Base-by-base conservation (phyloP, 2,329 filamentous ascomycete species). In the Penicillium sp. region DNA sequence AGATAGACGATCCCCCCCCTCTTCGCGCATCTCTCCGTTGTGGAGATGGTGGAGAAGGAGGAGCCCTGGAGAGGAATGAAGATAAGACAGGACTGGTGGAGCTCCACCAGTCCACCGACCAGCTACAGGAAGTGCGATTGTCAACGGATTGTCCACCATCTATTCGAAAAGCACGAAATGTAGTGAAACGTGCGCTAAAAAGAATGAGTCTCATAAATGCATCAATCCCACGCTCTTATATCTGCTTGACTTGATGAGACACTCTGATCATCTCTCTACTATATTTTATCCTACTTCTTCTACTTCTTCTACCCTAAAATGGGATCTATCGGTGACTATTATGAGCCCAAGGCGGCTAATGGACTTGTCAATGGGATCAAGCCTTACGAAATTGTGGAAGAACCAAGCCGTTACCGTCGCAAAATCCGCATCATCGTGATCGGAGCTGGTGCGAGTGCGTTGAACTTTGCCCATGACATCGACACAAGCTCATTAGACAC, bases 391-490 rank as follows among this genome's bases (percentile, higher is more conserved):
- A 54, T 63, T 5, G 27, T 58, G 27, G 61, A 63, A 40, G 12
- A 62, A 12, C 47, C 59, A 27, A 61, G 59, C 13, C 47, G 59
- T 13, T 27, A 23, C n/a, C 27, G 42, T 12, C 50, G 60, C 40
- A 64, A 61, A 35, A 59, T 62, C 41, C 56, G 57, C 3, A 57
- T 63, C 40, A 50, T 65, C 19, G 56, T 61, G n/a, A 65, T 65
- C 40, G 62, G 62, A 10, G 45, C 43, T 21, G 62, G 61, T n/a
- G 56, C 57, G 4, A 61, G 58, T 27, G 62, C 54, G 1, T 52
- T 65, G 19, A 63, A 63, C 19, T 60, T 65, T 23, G 62, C 58
- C 1, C 61, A 61, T 35, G 60, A 64, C 3, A 45, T 62, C n/a
- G 60, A 62, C 25, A 58, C 50, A 19, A 57, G 54, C 35, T 2